These are phyloP conservation scores for Albatrellus ellisii DNA, from an alignment of 768 basidiomycete species.

Conservation along the genomic window DNA sequence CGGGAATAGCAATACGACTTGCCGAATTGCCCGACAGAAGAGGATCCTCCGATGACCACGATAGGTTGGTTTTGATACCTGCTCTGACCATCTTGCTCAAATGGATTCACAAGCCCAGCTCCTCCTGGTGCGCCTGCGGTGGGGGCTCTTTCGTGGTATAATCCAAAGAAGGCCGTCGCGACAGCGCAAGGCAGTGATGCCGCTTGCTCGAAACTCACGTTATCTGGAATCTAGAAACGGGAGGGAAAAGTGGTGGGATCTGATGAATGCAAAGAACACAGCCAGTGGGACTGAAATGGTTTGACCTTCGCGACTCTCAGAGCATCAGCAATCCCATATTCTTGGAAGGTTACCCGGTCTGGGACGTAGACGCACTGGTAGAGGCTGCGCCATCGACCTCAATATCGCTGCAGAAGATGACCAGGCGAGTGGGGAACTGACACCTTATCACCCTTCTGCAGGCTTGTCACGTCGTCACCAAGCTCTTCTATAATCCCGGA, in stretches of 20 bases:
- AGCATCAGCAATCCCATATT: slow-evolving; percentile 14
- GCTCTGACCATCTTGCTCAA: slow-evolving; percentile 23
- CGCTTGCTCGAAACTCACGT: slow-evolving; percentile 34
- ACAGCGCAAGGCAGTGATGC: slow-evolving; percentile 35
- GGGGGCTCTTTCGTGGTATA: slow-evolving; percentile 27
- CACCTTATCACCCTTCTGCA: slow-evolving; percentile 19
- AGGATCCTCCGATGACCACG: slow-evolving; percentile 34
- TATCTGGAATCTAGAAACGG: slow-evolving; percentile 28
- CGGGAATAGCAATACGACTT: slow-evolving; percentile 9
- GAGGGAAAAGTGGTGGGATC: too few species aligned
- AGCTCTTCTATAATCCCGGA: slow-evolving; percentile 17
- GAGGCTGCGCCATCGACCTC: not conserved
- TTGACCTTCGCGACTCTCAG: slow-evolving; percentile 11
- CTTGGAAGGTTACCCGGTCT: slow-evolving; percentile 12
- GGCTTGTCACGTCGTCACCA: slow-evolving; percentile 16
- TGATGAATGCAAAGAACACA: not conserved
- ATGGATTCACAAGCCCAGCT: slow-evolving; percentile 27
- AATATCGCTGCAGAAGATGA: not conserved
- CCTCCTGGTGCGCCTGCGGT: too few species aligned
- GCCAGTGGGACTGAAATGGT: not conserved
- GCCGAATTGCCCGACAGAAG: slow-evolving; percentile 39
- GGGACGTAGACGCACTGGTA: slow-evolving; percentile 4
- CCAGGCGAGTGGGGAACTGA: not conserved
- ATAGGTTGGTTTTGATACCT: slow-evolving; percentile 32
- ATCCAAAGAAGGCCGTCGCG: slow-evolving; percentile 35